Base-by-base conservation (phyloP, 2,329 filamentous ascomycete species). In the Verticillium dahliae region DNA sequence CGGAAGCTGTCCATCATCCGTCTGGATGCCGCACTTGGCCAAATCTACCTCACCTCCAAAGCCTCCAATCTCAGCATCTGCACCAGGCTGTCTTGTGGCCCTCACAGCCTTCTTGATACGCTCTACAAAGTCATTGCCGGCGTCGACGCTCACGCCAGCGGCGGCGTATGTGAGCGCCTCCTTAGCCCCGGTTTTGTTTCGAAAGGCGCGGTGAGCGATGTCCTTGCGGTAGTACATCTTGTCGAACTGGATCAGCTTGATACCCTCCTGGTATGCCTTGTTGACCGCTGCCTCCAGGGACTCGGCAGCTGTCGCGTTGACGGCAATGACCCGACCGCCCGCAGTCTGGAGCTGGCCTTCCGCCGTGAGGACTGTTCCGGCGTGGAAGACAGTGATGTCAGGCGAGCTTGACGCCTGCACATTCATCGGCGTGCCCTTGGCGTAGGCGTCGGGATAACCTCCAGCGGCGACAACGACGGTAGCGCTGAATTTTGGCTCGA, bases 131-230 rank as follows among this genome's bases (percentile, higher is more conserved):
- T 91, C 85, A 73, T 99, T 99, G 33, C 95, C 95, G 6, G 91
- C 91, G 66, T 97, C 92, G 65, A 99, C 97, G 68, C 91, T 95
- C 27, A 99, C 95, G 62, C 95, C 95, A 1, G 95, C 92, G 58
- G 91, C 86, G 9, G 94, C 95, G 72, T 99, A 99, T 7, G 95
- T 98, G 73, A 99, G 83, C 59, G 82, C 80, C 59, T 81, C 77
- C 63, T 79, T 76, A 1, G 69, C 66, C 38, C 74, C 69, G 27
- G 69, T 65, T 14, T 70, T 74, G 33, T 74, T 70, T 63, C 83
- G 82, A 75, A 89, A 87, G 18, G 86, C 86, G 60, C 90, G 86
- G 76, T 93, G 87, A 13, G 90, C 92, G 72, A 97, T 96, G 65
- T 97, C 92, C 72, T 87, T 92, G 65, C 92, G 84, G 77, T 85